Percentiles rank a stretch among this genome's conserved stretches.
Evolutionary conservation across 2,329 filamentous ascomycete genomes (phyloP).

Genomic region (Phymatotrichopsis omnivora): DNA sequence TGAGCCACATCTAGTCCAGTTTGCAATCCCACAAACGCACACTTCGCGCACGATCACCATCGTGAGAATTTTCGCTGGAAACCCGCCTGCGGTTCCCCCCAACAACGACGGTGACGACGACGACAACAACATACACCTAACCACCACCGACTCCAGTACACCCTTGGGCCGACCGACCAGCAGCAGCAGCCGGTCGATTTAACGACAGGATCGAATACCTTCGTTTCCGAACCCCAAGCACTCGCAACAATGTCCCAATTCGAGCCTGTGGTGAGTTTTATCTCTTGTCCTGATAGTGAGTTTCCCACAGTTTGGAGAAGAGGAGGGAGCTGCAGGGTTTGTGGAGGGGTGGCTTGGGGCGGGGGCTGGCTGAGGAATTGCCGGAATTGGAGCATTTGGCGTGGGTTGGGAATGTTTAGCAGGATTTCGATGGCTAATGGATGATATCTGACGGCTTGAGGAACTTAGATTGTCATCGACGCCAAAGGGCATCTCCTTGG

Average conservation of each 20-base stretch:
- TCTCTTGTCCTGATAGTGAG: slow-evolving; percentile 9
- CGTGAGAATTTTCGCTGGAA: too few relatives aligned
- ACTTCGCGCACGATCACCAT: too few relatives aligned
- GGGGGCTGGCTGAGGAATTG: not conserved
- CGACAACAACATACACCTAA: slow-evolving; percentile 17
- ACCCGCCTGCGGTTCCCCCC: too few relatives aligned
- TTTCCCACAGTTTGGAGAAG: too few relatives aligned
- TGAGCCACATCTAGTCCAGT: too few relatives aligned
- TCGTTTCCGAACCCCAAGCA: slow-evolving; percentile 33
- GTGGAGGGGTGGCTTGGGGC: not conserved
- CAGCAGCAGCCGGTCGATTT: too few relatives aligned
- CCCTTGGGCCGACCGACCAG: too few relatives aligned
- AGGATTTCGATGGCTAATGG: slow-evolving; percentile 33
- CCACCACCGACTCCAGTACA: slow-evolving; percentile 27
- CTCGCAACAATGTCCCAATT: slow-evolving; percentile 54
- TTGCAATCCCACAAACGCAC: too few relatives aligned
- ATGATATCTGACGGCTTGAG: slow-evolving; percentile 29
- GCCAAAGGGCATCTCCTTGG: slow-evolving; percentile 99
- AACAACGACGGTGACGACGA: slow-evolving; percentile 32
- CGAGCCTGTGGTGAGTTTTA: slow-evolving; percentile 57
- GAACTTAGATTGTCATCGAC: slow-evolving; percentile 98
- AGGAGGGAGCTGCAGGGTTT: slow-evolving; percentile 6
- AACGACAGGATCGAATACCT: slow-evolving; percentile 35
- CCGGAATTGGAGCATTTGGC: not conserved
- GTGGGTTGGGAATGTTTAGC: not conserved